Evolutionary conservation across 2,329 filamentous ascomycete genomes (phyloP).

Genomic region (Curvularia sp.): DNA sequence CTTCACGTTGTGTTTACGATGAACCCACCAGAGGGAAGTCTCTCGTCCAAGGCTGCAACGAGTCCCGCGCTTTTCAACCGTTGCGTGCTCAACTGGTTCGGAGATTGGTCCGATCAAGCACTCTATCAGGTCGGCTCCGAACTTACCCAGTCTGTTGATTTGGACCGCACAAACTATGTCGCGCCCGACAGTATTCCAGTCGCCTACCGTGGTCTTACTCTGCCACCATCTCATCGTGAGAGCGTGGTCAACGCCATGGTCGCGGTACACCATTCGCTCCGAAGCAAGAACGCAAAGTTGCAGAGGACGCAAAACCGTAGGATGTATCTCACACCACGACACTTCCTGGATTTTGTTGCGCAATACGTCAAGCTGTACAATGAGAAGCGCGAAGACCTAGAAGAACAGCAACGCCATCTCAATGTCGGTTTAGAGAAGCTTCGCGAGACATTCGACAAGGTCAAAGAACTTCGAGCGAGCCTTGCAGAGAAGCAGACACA

Average conservation of each 20-base stretch:
- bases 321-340: constrained; percentile 92
- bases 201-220: constrained; percentile 81
- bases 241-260: constrained; percentile 98
- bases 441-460: constrained; percentile 95
- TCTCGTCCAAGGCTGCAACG: constrained; percentile 95
- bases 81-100: constrained; percentile 99
- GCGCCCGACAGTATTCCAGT: constrained; percentile 92
- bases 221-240: constrained; percentile 90
- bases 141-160: constrained; percentile 92
- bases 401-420: constrained; percentile 97
- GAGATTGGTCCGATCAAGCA: constrained; percentile 99
- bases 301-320: constrained; percentile 90
- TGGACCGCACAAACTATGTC: constrained; percentile 84
- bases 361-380: constrained; percentile 98
- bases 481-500: constrained; percentile 94
- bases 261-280: constrained; percentile 94
- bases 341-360: constrained; percentile 97
- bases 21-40: constrained; percentile 95
- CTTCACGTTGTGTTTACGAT: constrained; percentile 99
- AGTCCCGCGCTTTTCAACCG: constrained; percentile 99
- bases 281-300: constrained; percentile 85
- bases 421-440: constrained; percentile 98
- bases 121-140: constrained; percentile 97
- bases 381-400: constrained; percentile 96
- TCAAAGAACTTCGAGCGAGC: constrained; percentile 87